Conservation (phyloP, 805 yeast genomes). For the Brettanomyces nanus region DNA sequence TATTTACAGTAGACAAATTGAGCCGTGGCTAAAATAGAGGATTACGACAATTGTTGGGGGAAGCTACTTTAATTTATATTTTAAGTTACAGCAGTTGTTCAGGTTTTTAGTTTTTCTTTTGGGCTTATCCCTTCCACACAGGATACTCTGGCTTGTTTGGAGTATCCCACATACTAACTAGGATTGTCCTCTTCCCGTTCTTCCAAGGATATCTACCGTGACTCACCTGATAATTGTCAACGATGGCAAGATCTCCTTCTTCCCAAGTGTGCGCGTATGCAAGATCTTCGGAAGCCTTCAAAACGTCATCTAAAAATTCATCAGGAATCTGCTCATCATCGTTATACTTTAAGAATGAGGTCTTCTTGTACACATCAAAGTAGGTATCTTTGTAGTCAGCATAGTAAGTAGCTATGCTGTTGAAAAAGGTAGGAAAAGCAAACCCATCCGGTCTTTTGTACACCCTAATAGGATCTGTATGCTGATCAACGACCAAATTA, state of each 20-base stretch:
- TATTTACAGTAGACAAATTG: too few relatives aligned
- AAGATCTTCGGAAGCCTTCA: slow-evolving; percentile 14
- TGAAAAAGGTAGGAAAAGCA: slow-evolving; percentile 17
- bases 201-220: slow-evolving; percentile 28
- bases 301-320: slow-evolving; percentile 13
- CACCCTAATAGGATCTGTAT: slow-evolving; percentile 16
- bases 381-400: slow-evolving; percentile 1
- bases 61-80: too few relatives aligned
- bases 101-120: too few relatives aligned
- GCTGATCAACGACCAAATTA: slow-evolving; percentile 24
- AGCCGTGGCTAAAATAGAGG: too few relatives aligned
- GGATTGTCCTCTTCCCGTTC: slow-evolving; percentile 20
- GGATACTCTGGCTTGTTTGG: slow-evolving; percentile 2
- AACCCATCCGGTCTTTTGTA: slow-evolving; percentile 6
- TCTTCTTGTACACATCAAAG: slow-evolving; percentile 6
- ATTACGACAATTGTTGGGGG: too few relatives aligned
- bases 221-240: slow-evolving; percentile 28
- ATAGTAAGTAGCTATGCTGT: slow-evolving; percentile 20
- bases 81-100: too few relatives aligned
- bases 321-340: slow-evolving; percentile 15
- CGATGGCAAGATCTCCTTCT: slow-evolving; percentile 27
- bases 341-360: slow-evolving; percentile 14
- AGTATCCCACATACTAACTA: slow-evolving; percentile 31
- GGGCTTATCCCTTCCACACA: not conserved
- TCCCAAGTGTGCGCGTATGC: slow-evolving; percentile 25